Evolutionary conservation across 192 early-diverging fungal genomes (phyloP), one percentile per base, ranked within the genome.

Genomic region (Mortierella claussenii): DNA sequence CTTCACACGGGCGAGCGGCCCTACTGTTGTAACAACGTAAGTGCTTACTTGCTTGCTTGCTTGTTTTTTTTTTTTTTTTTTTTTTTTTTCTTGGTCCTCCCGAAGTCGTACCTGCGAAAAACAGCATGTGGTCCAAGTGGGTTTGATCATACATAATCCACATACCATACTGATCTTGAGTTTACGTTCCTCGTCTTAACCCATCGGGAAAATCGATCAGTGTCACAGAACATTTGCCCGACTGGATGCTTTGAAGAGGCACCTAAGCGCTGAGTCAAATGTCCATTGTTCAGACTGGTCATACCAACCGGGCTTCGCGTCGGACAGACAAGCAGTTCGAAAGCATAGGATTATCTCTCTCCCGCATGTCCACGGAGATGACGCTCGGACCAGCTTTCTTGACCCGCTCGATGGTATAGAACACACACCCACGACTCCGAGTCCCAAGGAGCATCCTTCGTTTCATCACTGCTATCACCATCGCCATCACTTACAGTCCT

Each of bases 1-100:
- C 65, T 87, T 27, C 86, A 87, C 63, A 87, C 86, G 8, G 86
- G 86, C 13, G 86, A 87, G 60, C 76, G 79, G 50, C 86, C 86
- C 3, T 85, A 83, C 63, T 69, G 64, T 23, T 87, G 86, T 47
- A 66, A 55, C 32, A 76, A 76, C 31, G 73, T 76, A 67, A 67
- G 73, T 37, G 9, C 2, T 26, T 49, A 13, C 27, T 49, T n/a
- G n/a, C n/a, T n/a, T n/a, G n/a, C n/a, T n/a, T n/a, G n/a, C n/a
- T n/a, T n/a, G n/a, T n/a, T n/a, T n/a, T n/a, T n/a, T n/a, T n/a
- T n/a, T n/a, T n/a, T n/a, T n/a, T n/a, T n/a, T n/a, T n/a, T n/a
- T n/a, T n/a, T n/a, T n/a, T n/a, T n/a, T n/a, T n/a, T n/a, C n/a
- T n/a, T n/a, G n/a, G n/a, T n/a, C n/a, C n/a, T n/a, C n/a, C n/a